Base-by-base conservation (phyloP, 345 rosid species). In the Ceriops zippeliana region DNA sequence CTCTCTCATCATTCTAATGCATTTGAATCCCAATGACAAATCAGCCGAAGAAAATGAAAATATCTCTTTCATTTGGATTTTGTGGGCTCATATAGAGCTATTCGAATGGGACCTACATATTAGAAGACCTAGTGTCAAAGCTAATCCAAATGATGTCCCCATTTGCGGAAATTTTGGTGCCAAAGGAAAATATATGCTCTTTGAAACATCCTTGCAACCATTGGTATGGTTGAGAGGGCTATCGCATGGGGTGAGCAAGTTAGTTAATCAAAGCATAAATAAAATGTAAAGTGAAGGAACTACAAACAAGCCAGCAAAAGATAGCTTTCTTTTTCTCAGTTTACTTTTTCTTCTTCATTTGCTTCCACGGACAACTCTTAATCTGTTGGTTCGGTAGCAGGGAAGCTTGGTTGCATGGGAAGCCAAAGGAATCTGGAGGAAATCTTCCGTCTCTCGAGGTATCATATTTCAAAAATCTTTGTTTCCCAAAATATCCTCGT, bases 321-420 rank as follows among this genome's bases (percentile, higher is more conserved):
- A 77, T 61, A 31, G 75, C 72, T 79, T 78, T 73, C 66, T 80
- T 80, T 80, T 80, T 68, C 52, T 57, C 69, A 35, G 68, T 81
- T 78, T 73, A 38, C 71, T 15, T 72, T 75, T 13, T 80, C 73
- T 76, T 75, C 73, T 87, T 87, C 87, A 83, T 82, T 81, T 81
- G 86, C 83, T 79, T 77, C 80, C 81, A 83, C 84, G 73, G 79
- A 83, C 75, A 76, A 60, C 82, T 79, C 80, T 80, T 72, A 49
- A 61, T 74, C 70, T 76, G 70, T 77, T 80, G 78, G 70, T 76
- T 83, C 74, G 49, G 63, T 75, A 77, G 77, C 92, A 95, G 97
- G 85, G 96, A 91, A 83, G 90, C 90, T 83, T 91, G 93, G 93
- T 75, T 95, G 88, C 89, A 88, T 87, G 92, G 85, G 73, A 90